phyloP scores from a whole-genome alignment of 2,329 filamentous ascomycete species.

The Basipetospora chlamydospora region DNA sequence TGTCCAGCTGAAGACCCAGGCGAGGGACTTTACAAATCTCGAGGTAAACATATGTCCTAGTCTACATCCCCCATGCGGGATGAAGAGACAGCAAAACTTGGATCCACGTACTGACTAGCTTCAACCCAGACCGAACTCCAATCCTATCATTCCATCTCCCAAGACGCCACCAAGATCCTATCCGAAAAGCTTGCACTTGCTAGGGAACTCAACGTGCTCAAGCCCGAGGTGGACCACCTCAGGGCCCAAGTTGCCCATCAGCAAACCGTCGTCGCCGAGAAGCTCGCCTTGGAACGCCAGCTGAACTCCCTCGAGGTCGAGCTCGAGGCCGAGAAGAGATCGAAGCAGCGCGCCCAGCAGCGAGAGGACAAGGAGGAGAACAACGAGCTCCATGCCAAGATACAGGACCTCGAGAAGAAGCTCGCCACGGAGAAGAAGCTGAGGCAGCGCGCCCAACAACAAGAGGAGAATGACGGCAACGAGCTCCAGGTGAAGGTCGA shows the following conservation, averaged over 20 bases:
- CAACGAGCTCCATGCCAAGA: conserved; percentile 24
- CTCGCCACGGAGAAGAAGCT: conserved; percentile 27
- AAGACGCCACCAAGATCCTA: conserved; percentile 56
- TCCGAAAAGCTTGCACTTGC: conserved; percentile 39
- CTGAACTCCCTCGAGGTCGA: conserved; percentile 65
- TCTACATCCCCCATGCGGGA: not conserved
- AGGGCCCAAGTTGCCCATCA: conserved; percentile 41
- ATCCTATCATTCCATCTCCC: conserved; percentile 49
- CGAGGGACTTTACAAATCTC: conserved; percentile 30
- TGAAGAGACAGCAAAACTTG: not conserved
- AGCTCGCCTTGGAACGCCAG: conserved; percentile 65
- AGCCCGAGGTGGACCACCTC: conserved; percentile 42
- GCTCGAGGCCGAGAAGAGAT: conserved; percentile 58
- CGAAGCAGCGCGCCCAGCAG: conserved; percentile 17
- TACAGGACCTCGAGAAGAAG: conserved; percentile 22
- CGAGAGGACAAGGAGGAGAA: conserved; percentile 22
- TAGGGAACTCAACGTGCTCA: conserved; percentile 35
- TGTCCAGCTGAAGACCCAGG: conserved; percentile 30
- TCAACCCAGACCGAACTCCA: conserved; percentile 59
- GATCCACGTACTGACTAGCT: too few relatives aligned
- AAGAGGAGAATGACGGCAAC: conserved; percentile 1
- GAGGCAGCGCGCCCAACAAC: conserved; percentile 24
- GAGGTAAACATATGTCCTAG: conserved; percentile 23
- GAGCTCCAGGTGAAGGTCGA: conserved; percentile 1
- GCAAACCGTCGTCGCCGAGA: conserved; percentile 60